Percentiles rank a stretch among this genome's conserved stretches.
phyloP scores from a whole-genome alignment of 2,329 filamentous ascomycete genomes.

The Orbilia ellipsospora region DNA sequence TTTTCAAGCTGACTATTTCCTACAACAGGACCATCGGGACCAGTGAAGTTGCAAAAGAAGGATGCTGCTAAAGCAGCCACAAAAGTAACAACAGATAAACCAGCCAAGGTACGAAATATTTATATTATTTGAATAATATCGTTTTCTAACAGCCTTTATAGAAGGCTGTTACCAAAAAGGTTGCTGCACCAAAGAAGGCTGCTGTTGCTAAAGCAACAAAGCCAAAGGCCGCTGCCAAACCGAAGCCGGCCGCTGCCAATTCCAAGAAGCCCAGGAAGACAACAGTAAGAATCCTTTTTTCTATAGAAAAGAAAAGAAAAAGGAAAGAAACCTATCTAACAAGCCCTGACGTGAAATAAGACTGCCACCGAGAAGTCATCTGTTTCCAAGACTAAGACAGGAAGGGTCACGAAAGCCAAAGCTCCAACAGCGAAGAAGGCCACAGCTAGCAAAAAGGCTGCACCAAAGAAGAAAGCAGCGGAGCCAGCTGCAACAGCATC shows the following conservation, averaged over 20 bases:
- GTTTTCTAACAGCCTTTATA: conserved; percentile 1
- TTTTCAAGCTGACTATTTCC: too few relatives aligned
- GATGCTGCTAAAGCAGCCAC: conserved; percentile 34
- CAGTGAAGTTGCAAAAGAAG: conserved; percentile 54
- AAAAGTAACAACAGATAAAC: conserved; percentile 38
- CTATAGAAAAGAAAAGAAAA: too few relatives aligned
- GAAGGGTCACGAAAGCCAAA: conserved; percentile 46
- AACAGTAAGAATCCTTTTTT: conserved; percentile 5
- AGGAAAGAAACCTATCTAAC: neutral
- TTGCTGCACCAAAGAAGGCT: conserved; percentile 32
- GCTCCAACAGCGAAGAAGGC: conserved; percentile 32
- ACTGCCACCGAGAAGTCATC: conserved; percentile 31
- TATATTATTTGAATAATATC: neutral
- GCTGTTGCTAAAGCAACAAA: conserved; percentile 23
- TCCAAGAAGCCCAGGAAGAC: conserved; percentile 52
- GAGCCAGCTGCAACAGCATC: conserved; percentile 20
- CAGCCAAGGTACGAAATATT: conserved; percentile 18
- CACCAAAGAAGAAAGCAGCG: conserved; percentile 42
- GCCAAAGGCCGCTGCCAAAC: conserved; percentile 31
- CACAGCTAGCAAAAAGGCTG: conserved; percentile 24
- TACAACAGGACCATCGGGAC: conserved; percentile 38
- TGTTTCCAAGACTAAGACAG: conserved; percentile 42
- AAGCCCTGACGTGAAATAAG: neutral
- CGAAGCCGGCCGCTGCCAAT: conserved; percentile 39
- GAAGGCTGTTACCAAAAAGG: conserved; percentile 29